Evolutionary conservation across 2,329 filamentous ascomycete genomes (phyloP).

Genomic region (Penicillium sp.): DNA sequence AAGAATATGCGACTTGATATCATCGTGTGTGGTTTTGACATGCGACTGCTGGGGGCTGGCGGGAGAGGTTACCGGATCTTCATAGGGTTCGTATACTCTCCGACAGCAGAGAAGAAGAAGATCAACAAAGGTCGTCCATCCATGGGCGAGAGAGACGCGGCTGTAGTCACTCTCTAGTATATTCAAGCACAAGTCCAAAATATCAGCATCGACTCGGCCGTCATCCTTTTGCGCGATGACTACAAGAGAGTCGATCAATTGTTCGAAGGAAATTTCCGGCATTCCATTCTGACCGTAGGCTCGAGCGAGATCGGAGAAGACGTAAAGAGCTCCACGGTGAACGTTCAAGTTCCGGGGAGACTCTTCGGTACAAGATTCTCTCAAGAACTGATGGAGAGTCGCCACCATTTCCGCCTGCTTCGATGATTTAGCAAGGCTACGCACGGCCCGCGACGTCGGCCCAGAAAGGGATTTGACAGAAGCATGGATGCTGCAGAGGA

Average conservation of each 20-base stretch:
- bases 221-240: constrained; percentile 39
- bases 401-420: constrained; percentile 42
- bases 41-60: constrained; percentile 27
- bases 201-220: constrained; percentile 41
- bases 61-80: constrained; percentile 20
- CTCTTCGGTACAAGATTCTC: constrained; percentile 33
- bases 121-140: constrained; percentile 37
- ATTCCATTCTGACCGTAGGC: constrained; percentile 43
- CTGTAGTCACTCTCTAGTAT: constrained; percentile 42
- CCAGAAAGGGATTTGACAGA: constrained; percentile 47
- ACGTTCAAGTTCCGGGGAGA: constrained; percentile 43
- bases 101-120: constrained; percentile 39
- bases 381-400: constrained; percentile 39
- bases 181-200: constrained; percentile 44
- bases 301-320: constrained; percentile 44
- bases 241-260: constrained; percentile 38
- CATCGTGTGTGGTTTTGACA: constrained; percentile 34
- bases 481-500: constrained; percentile 48
- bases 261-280: constrained; percentile 40
- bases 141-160: constrained; percentile 31
- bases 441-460: constrained; percentile 45
- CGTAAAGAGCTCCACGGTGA: constrained; percentile 42
- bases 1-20: constrained; percentile 40
- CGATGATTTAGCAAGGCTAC: constrained; percentile 43
- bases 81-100: constrained; percentile 33